Percentiles rank a stretch among this genome's conserved stretches.
Evolutionary conservation across 805 yeast species (phyloP).

Genomic region (Candida adriatica): DNA sequence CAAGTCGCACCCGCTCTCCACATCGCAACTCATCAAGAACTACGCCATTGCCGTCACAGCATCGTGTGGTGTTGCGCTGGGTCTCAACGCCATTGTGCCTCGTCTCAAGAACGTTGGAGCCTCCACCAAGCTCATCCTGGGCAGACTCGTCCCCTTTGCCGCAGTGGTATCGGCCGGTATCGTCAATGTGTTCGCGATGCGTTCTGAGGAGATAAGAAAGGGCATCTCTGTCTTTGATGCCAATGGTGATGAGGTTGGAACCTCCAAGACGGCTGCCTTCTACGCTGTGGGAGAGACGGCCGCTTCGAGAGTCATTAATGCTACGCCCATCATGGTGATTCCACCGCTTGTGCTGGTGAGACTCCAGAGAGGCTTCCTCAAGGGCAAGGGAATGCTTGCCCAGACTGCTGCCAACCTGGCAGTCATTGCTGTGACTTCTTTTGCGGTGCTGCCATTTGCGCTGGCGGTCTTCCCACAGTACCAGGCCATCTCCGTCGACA

Average conservation of each 20-base stretch:
- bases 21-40: constrained; percentile 68
- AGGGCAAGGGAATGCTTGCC: constrained; percentile 56
- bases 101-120: constrained; percentile 66
- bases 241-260: constrained; percentile 61
- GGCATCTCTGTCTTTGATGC: constrained; percentile 70
- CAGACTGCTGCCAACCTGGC: constrained; percentile 79
- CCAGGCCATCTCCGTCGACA: constrained; percentile 48
- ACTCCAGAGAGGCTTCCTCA: constrained; percentile 64
- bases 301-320: constrained; percentile 87
- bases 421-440: constrained; percentile 76
- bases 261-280: constrained; percentile 79
- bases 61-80: constrained; percentile 92
- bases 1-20: constrained; percentile 85
- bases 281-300: constrained; percentile 98
- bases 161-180: constrained; percentile 98
- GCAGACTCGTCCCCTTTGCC: constrained; percentile 94
- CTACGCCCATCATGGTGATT: constrained; percentile 95
- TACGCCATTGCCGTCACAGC: constrained; percentile 89
- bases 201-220: constrained; percentile 86
- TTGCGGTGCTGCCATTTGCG: constrained; percentile 89
- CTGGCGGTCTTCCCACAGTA: constrained; percentile 93
- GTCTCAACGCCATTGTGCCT: constrained; percentile 89
- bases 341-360: constrained; percentile 83
- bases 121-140: constrained; percentile 59
- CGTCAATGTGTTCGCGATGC: constrained; percentile 93